Base-by-base conservation (phyloP, 768 basidiomycete genomes). In the Podaxis sp. region DNA sequence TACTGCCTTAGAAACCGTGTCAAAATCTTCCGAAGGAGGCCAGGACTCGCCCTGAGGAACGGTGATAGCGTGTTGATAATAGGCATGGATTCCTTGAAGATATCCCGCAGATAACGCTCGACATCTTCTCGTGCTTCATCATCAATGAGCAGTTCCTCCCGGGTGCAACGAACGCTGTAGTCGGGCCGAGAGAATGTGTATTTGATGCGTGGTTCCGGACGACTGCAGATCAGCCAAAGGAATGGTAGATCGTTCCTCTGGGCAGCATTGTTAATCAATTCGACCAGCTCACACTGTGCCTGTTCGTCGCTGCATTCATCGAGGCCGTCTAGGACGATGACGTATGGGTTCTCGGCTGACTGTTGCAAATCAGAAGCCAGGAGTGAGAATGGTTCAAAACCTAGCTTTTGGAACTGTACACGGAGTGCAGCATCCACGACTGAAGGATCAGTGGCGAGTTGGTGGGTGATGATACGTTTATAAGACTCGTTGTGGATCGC, bases 191-290 rank as follows among this genome's bases (percentile, higher is more conserved):
- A 57, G 23, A 57, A 48, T 4, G 46, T 48, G 35, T 18, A 36
- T 21, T 21, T 47, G 16, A 56, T 42, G 21, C 47, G 55, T n/a
- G 40, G 44, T 14, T 56, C 55, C 5, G 55, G 55, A 1, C 55
- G 25, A n/a, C 55, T 56, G 42, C 40, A 56, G 25, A 56, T 32
- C n/a, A 56, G 23, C 55, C 55, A 56, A 11, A 56, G 16, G 27
- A 56, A 14, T 2, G 55, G 55, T n/a, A 56, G 28, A 9, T 46
- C 27, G 16, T n/a, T 18, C 16, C 35, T 53, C n/a, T 35, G 51
- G 10, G 35, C 35, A 21, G 51, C 51, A 11, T 13, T 18, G 28
- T 36, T 53, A 25, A 53, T 53, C 35, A 53, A 36, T 28, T 36
- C 32, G 28, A 53, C 16, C 28, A 53, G 51, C 35, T 53, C 14